Evolutionary conservation across 2,329 filamentous ascomycete species (phyloP), one percentile per base, ranked within the genome.

Genomic region (Falciphora oryzae): DNA sequence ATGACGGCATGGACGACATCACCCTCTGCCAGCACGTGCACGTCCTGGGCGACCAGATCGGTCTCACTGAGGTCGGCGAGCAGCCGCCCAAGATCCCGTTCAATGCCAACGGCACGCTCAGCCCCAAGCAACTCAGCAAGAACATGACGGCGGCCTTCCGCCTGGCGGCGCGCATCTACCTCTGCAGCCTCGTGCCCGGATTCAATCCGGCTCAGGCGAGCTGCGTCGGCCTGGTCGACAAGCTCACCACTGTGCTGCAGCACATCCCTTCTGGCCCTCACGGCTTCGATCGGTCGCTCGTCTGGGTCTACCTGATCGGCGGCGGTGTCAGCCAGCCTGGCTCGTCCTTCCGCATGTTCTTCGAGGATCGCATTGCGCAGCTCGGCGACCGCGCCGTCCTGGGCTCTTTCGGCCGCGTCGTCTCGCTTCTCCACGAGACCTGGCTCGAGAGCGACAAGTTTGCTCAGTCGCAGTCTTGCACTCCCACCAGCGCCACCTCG

Each of bases 81-180:
- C 77, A 79, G 70, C 84, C 76, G 64, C 86, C 81, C 72, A 86
- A 79, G 78, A 82, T 81, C 74, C 84, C 79, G 66, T 91, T 80
- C 80, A 87, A 86, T 68, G 81, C 84, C 67, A 90, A 89, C 66
- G 92, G 92, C 65, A 87, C 88, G 60, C 85, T 97, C 69, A 89
- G 89, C 65, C 90, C 93, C 3, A 91, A 90, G 73, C 90, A 96
- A 76, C 84, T 98, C 68, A 89, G 89, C 74, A 88, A 86, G 76
- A 97, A 96, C 81, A 92, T 98, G 77, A 96, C 93, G 0, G 85
- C 89, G 57, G 88, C 96, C 58, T 99, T 96, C 86, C 91, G 94
- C 71, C 81, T 96, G 64, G 94, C 94, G 2, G 93, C 94, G 3
- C 90, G 94, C 73, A 93, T 99, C 78, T 97, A 97, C 78, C 88